Base-by-base conservation (phyloP, 139 green algal genomes). In the Zygnema circumcarinatum region DNA sequence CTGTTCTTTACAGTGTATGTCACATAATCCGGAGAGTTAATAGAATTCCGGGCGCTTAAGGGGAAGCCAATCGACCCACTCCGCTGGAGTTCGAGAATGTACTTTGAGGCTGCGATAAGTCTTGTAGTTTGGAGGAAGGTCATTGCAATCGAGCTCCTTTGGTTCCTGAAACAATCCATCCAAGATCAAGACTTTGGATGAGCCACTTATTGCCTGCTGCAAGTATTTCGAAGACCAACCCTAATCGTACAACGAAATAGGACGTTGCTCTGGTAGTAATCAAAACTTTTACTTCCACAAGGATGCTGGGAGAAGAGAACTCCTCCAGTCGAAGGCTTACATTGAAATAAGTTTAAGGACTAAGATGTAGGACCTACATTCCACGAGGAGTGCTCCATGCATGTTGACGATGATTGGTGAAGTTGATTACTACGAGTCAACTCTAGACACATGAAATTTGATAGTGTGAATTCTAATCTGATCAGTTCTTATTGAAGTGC, bases 51-150 rank as follows among this genome's bases (percentile, higher is more conserved):
- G 74, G 2, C 39, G 74, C 36, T 82, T 42, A 42, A 82, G 31
- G 7, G 74, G 74, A 2, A 82, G 74, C 74, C 74, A 82, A 52
- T 82, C 74, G 29, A 40, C 2, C 74, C 74, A 82, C 31, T 82
- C 32, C 31, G 36, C 32, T 16, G 74, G 74, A 47, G 74, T 82
- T 32, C 35, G 74, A 33, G 32, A 2, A 52, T 82, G 74, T 47
- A 22, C 25, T 32, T 47, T 82, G 25, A 82, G 31, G 74, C 74
- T 82, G 36, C 74, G 74, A 52, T 56, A 82, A 16, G 32, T 82
- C 74, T 82, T 82, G 3, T 82, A 82, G 74, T 82, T 82, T 35
- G 74, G 74, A n/a, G 74, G 74, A 42, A 82, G 29, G 25, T 82
- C 31, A 2, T 7, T 82, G 2, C 25, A 35, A 52, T 82, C 74